Evolutionary conservation across 164 flowering plant species (phyloP).

Genomic region (Euptelea pleiosperma): DNA sequence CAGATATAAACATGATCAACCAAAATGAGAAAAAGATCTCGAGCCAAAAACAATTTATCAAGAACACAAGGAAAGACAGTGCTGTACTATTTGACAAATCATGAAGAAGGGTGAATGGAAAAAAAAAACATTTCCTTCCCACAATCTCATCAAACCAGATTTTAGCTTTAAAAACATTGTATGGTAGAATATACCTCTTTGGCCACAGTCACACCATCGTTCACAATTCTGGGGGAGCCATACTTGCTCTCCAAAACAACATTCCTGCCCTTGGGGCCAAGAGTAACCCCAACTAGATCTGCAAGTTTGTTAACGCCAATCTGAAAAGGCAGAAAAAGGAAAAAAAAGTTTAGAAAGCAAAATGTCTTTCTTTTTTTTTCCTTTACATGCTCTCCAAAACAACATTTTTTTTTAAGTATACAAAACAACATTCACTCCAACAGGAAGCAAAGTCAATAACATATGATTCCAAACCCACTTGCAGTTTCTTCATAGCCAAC

Average conservation of each 20-base stretch:
- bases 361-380: too few species aligned
- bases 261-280: slow-evolving; percentile 97
- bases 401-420: too few species aligned
- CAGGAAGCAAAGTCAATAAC: neutral
- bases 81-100: too few species aligned
- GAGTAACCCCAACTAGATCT: slow-evolving; percentile 95
- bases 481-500: slow-evolving; percentile 77
- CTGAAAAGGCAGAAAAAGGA: slow-evolving; percentile 30
- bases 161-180: neutral
- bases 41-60: too few species aligned
- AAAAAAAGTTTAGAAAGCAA: neutral
- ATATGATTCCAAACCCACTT: slow-evolving; percentile 37
- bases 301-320: slow-evolving; percentile 98
- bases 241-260: slow-evolving; percentile 98
- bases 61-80: too few species aligned
- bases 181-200: slow-evolving; percentile 46
- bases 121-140: too few species aligned
- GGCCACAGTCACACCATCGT: slow-evolving; percentile 98
- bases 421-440: neutral
- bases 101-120: too few species aligned
- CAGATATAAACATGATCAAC: too few species aligned
- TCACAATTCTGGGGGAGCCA: slow-evolving; percentile 95
- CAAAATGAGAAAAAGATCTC: too few species aligned
- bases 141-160: too few species aligned
- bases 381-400: too few species aligned